A percentile compares a stretch with the other conserved stretches of the same genome.
Conservation (phyloP, 352 stramenopile genomes). For the Elongisporangium prolatum region DNA sequence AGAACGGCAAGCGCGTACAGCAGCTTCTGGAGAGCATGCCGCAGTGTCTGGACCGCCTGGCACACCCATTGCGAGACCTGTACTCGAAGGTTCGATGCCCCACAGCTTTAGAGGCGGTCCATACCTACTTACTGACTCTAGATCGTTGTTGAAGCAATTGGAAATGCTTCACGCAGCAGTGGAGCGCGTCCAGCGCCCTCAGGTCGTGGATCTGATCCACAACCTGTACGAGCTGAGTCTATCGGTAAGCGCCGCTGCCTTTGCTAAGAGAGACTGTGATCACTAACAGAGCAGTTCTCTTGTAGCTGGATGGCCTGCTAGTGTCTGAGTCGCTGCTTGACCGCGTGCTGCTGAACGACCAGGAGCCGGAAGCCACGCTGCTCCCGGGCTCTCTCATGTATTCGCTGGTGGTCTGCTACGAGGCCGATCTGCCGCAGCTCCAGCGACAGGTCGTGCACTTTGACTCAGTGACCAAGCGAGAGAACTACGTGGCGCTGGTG, state of each 20-base stretch:
- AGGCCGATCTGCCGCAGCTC: constrained; percentile 40
- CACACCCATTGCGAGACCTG: constrained; percentile 19
- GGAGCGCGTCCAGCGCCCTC: constrained; percentile 17
- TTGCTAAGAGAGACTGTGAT: not conserved
- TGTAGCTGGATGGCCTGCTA: constrained; percentile 17
- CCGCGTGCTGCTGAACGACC: constrained; percentile 29
- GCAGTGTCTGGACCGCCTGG: constrained; percentile 16
- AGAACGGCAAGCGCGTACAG: constrained; percentile 20
- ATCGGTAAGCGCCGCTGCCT: constrained; percentile 17
- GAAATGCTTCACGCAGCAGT: constrained; percentile 21
- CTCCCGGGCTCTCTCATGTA: constrained; percentile 33
- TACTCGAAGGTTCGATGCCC: constrained; percentile 21
- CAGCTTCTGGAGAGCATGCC: constrained; percentile 19
- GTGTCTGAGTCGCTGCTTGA: constrained; percentile 11
- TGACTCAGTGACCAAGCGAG: constrained; percentile 22
- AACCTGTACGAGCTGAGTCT: constrained; percentile 40
- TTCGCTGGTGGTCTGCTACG: constrained; percentile 52
- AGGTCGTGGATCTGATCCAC: constrained; percentile 40
- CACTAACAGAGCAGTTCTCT: not conserved
- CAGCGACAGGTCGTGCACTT: constrained; percentile 40
- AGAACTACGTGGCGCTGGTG: constrained; percentile 28
- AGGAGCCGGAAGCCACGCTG: constrained; percentile 21
- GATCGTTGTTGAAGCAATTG: constrained; percentile 27
- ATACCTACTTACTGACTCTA: not conserved
- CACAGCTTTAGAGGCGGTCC: not conserved